A percentile compares a stretch with the other conserved stretches of the same genome.
Conservation (phyloP, 352 stramenopile genomes). For the Phytophthora europaea region DNA sequence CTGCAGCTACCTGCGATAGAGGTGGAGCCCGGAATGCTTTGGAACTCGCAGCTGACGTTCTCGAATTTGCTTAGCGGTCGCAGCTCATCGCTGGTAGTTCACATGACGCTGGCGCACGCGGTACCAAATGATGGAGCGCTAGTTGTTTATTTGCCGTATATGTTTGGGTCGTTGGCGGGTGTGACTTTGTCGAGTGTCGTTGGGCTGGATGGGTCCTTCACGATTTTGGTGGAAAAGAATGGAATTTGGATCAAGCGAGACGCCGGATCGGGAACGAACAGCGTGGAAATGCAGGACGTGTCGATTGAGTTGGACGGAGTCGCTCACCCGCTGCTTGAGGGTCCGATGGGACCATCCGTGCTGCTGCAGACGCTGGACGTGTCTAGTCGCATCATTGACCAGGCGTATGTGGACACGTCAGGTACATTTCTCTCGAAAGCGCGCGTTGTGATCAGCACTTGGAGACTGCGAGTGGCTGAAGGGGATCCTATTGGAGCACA, state of each 20-base stretch:
- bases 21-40: constrained; percentile 46
- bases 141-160: constrained; percentile 54
- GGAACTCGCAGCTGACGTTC: constrained; percentile 32
- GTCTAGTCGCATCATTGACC: constrained; percentile 57
- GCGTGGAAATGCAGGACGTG: constrained; percentile 39
- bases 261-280: constrained; percentile 28
- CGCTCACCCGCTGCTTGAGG: constrained; percentile 64
- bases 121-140: constrained; percentile 55
- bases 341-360: constrained; percentile 52
- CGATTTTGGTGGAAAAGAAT: constrained; percentile 29
- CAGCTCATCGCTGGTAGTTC: constrained; percentile 36
- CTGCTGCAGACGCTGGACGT: constrained; percentile 64
- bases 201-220: constrained; percentile 43
- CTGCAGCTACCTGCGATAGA: constrained; percentile 35
- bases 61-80: constrained; percentile 55
- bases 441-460: constrained; percentile 45
- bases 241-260: constrained; percentile 35
- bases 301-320: constrained; percentile 43
- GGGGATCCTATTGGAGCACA: constrained; percentile 23
- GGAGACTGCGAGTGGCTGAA: constrained; percentile 40
- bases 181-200: constrained; percentile 31
- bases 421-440: constrained; percentile 47
- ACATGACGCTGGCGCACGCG: constrained; percentile 40
- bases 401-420: constrained; percentile 53
- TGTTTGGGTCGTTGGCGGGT: constrained; percentile 47